Base-by-base conservation (phyloP, 1,284 basidiomycete genomes). In the Uromyces viciae-fabae region DNA sequence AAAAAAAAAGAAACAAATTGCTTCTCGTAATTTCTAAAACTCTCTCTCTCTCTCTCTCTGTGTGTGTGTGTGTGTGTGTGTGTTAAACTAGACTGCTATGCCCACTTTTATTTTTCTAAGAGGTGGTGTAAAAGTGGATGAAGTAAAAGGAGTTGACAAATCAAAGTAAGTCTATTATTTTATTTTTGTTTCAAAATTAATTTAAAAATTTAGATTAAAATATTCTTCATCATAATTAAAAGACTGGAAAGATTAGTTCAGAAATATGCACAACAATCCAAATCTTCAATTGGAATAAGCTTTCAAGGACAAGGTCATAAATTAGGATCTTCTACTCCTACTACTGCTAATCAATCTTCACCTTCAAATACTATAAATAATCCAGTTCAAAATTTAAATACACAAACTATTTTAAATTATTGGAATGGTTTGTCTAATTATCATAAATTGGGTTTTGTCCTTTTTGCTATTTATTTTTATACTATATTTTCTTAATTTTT, bases 81-180 rank as follows among this genome's bases (percentile, higher is more conserved):
- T 54, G 5, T 46, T 46, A 28, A 11, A 5, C 52, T 25, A 79
- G 77, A 71, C 77, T 2, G 77, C 77, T 8, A 79, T 79, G 77
- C 77, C 77, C 14, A 71, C 77, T 5, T 79, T 79, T 28, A 14
- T 79, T 3, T 79, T 79, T 42, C 25, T 79, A 5, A 79, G 60
- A 40, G 40, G 49, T 14, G 68, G 68, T 5, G 43, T 58, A 11
- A 69, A 79, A 43, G 28, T 79, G 38, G 77, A 79, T 40, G 36
- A 71, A 46, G 54, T 79, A 9, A 43, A 43, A 62, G 77, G 77
- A 42, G 77, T 68, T 11, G 64, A 79, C 31, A 56, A 46, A 79
- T 9, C 77, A 2, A 56, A 42, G 75, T 77, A 42, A 49, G 42
- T 33, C 28, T 36, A 3, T 7, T 0, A 25, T 36, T 36, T 66